phyloP scores from a whole-genome alignment of 495 filamentous ascomycete genomes.

The Penicillium lagena region DNA sequence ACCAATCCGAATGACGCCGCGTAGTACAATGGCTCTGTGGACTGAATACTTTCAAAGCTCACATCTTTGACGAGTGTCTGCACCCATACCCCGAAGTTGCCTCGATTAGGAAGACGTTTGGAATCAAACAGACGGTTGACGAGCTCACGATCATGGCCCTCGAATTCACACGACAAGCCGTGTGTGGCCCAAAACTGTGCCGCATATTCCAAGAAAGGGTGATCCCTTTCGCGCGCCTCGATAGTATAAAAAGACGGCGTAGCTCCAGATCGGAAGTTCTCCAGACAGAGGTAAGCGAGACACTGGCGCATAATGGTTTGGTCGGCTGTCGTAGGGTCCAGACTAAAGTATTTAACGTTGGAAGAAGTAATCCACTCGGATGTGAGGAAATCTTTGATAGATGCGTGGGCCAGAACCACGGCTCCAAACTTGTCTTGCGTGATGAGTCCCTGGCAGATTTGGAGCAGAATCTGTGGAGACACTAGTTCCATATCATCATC shows the following conservation, averaged over 20 bases:
- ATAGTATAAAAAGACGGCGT: neutral
- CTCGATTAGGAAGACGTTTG: constrained; percentile 4
- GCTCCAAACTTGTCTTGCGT: constrained; percentile 5
- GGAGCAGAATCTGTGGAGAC: constrained; percentile 13
- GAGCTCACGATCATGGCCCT: neutral
- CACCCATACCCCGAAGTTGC: constrained; percentile 16
- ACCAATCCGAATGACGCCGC: constrained; percentile 17
- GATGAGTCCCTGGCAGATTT: constrained; percentile 17
- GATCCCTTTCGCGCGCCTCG: neutral
- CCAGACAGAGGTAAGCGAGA: constrained; percentile 14
- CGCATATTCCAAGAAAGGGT: constrained; percentile 9
- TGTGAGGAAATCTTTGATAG: constrained; percentile 15
- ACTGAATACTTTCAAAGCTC: constrained; percentile 5
- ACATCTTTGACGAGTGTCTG: constrained; percentile 1
- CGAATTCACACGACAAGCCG: constrained; percentile 2
- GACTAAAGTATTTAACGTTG: constrained; percentile 9
- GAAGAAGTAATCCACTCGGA: constrained; percentile 16
- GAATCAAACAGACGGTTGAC: constrained; percentile 12
- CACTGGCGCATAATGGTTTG: constrained; percentile 11
- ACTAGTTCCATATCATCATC: constrained; percentile 20
- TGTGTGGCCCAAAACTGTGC: constrained; percentile 12
- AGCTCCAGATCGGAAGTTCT: constrained; percentile 13
- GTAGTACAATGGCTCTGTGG: constrained; percentile 18
- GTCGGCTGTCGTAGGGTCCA: constrained; percentile 10
- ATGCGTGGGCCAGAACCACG: constrained; percentile 13